Conservation (phyloP, 768 basidiomycete species). For the Leucosporidium scottii region DNA sequence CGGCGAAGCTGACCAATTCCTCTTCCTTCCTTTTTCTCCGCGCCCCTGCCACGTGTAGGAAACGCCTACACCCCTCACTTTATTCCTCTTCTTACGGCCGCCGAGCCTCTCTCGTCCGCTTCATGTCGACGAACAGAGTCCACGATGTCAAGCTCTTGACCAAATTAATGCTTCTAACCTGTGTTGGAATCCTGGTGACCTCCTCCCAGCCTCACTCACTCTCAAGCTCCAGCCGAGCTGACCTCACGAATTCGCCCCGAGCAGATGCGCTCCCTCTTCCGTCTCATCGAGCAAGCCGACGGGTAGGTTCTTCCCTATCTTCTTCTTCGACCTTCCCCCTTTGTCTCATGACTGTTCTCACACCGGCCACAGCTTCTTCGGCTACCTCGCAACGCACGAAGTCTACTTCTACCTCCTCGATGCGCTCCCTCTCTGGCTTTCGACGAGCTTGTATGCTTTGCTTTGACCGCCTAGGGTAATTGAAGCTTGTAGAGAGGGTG, state of each 20-base stretch:
- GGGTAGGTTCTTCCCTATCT: not conserved
- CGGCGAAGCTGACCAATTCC: too few species aligned
- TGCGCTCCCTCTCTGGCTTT: not conserved
- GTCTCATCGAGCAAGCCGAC: constrained; percentile 23
- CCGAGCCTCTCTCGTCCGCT: too few species aligned
- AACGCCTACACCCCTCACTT: too few species aligned
- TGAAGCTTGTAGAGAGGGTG: not conserved
- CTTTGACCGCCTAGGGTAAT: not conserved
- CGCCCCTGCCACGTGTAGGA: too few species aligned
- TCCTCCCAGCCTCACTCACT: not conserved
- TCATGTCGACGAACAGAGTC: too few species aligned
- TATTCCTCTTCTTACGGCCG: too few species aligned
- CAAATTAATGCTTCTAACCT: not conserved
- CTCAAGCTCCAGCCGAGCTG: not conserved
- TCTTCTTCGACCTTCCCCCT: too few species aligned
- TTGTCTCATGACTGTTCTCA: too few species aligned
- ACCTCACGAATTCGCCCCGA: too few species aligned
- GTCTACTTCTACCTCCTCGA: not conserved
- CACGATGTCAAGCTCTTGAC: too few species aligned
- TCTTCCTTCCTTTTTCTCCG: too few species aligned
- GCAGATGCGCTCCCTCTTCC: constrained; percentile 22
- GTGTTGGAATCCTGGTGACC: not conserved
- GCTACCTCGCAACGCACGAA: not conserved
- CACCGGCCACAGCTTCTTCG: not conserved
- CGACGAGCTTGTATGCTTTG: not conserved